Evolutionary conservation across 768 basidiomycete genomes (phyloP), one percentile per base, ranked within the genome.

Genomic region (Leccinum sublutescens): DNA sequence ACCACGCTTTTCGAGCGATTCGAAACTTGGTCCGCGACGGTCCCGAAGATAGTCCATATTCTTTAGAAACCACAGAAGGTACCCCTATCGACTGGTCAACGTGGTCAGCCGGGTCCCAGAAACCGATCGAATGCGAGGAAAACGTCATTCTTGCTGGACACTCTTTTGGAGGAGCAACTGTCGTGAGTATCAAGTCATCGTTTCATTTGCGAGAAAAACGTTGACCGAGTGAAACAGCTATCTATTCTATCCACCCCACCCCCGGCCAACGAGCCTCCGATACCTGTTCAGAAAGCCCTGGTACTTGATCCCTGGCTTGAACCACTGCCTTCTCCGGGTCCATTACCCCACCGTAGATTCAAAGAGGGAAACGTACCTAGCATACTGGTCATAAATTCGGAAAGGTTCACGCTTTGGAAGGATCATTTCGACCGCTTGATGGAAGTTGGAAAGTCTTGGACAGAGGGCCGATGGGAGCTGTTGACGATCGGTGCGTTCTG

Each of bases 221-320:
- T 34, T 48, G 27, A 54, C 40, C 36, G 8, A 56, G 15, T 36
- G 38, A 25, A 14, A 50, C 27, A 88, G 86, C 70, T 88, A 45
- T 82, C 82, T 10, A 68, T 88, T 9, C 74, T 88, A 11, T 84
- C 86, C 23, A 78, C 76, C 3, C 65, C 75, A 25, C 78, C 85
- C 6, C 77, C 80, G 17, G 69, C 70, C 27, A 71, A 71, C 3
- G 75, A 80, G 57, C 49, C 67, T 12, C 68, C 65, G 2, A 77
- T 93, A 56, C 86, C 86, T 0, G 73, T 89, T 52, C 71, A 76
- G 6, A 80, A 82, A 50, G 83, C 80, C 9, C 68, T 94, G 21
- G 77, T 88, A 21, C 79, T 91, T 17, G 93, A 95, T 72, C 93
- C 93, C 19, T 94, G 93, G 92, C 73, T 93, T 8, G 90, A 93